phyloP scores from a whole-genome alignment of 306 rosid genomes.

The Oemleria cerasiformis region DNA sequence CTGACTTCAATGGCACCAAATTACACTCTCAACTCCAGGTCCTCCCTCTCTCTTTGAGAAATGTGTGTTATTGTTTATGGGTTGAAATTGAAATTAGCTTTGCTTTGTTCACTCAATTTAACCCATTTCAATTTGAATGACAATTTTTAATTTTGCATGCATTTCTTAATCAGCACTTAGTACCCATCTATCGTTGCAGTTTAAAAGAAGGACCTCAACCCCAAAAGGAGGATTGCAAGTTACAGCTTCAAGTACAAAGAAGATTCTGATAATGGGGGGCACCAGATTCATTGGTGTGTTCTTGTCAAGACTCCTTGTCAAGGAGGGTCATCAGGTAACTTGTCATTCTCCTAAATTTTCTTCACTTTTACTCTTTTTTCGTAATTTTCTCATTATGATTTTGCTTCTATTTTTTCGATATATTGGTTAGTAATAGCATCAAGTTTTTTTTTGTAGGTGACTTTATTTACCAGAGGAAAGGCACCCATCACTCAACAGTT shows the following conservation, averaged over 20 bases:
- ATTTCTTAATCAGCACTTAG: background rate
- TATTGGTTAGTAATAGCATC: background rate
- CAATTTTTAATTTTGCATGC: background rate
- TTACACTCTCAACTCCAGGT: conserved; percentile 78
- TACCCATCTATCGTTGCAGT: conserved; percentile 33
- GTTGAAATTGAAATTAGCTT: background rate
- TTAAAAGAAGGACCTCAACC: conserved; percentile 54
- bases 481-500: conserved; percentile 76
- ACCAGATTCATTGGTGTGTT: conserved; percentile 89
- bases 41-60: conserved; percentile 12
- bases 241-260: conserved; percentile 73
- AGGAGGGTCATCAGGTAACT: conserved; percentile 89
- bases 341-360: background rate
- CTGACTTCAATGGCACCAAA: conserved; percentile 77
- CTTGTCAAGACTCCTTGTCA: conserved; percentile 89
- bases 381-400: background rate
- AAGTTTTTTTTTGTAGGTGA: conserved; percentile 59
- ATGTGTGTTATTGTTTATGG: background rate
- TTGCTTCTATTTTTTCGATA: background rate
- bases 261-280: conserved; percentile 95
- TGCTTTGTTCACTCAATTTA: background rate
- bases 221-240: conserved; percentile 61
- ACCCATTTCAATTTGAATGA: background rate
- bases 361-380: background rate
- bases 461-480: conserved; percentile 95